Base-by-base conservation (phyloP, 2,329 filamentous ascomycete species). In the Xylogone sp. region DNA sequence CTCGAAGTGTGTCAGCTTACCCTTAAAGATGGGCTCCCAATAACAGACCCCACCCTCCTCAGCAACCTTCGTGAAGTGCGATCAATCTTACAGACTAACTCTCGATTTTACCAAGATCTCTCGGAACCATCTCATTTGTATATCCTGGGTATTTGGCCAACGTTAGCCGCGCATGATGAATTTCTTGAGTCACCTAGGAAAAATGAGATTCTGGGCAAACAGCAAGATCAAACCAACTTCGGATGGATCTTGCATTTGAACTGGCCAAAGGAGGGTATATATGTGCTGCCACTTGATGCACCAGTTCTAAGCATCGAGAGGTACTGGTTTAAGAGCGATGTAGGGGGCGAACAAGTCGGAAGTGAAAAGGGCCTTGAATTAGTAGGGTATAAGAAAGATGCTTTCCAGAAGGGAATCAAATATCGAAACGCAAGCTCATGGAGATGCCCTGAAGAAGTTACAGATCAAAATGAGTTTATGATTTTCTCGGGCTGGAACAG, bases 1-100 rank as follows among this genome's bases (percentile, higher is more conserved):
- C 56, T 59, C 47, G 56, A 59, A 50, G 53, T 59, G 42, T 48
- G 48, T 31, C 55, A 52, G n/a, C 51, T 59, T 8, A 43, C 45
- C 21, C 46, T 57, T 12, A 54, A 53, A 45, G 18, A 46, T n/a
- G 24, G 24, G 21, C 43, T 53, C 18, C 45, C 53, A 3, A 39
- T 47, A 10, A 20, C 46, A 8, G 43, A 51, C 47, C 49, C 57
- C n/a, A 19, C 46, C 5, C 49, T 57, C 9, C 52, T 59, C 21
- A 6, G 20, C 7, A 48, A 49, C 18, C 52, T 58, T 2, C 46
- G 21, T 9, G 19, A 48, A 44, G 55, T 52, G 5, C 53, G 57
- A 13, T 21, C 42, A 12, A 20, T 31, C 3, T 49, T 58, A 8
- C 21, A 34, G 21, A 59, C 57, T 2, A 46, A 57, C 12, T 56